Evolutionary conservation across 2,329 filamentous ascomycete species (phyloP).

Genomic region (Sarocladium strictum): DNA sequence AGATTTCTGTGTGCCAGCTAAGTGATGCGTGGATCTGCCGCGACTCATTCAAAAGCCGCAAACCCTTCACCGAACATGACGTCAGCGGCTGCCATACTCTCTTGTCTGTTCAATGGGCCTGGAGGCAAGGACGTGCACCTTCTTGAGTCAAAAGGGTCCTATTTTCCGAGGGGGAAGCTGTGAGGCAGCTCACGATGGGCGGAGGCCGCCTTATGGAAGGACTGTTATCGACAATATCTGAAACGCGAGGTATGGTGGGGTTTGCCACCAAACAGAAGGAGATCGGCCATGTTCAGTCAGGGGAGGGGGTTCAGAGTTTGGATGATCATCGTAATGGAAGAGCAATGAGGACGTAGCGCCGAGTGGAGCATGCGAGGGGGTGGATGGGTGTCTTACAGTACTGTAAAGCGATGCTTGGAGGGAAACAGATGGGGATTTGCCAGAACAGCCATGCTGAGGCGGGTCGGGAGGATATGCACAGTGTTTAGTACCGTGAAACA

Average conservation of each 20-base stretch:
- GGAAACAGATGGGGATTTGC: conserved; percentile 4
- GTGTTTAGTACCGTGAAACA: background rate
- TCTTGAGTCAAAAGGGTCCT: background rate
- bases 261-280: background rate
- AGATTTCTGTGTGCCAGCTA: background rate
- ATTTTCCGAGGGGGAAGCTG: background rate
- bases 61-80: conserved; percentile 4
- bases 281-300: background rate
- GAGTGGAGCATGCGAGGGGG: background rate
- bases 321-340: conserved; percentile 1
- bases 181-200: background rate
- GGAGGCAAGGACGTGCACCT: background rate
- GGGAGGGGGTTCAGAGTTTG: background rate
- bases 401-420: background rate
- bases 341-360: background rate
- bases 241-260: conserved; percentile 1
- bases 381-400: background rate
- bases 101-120: background rate
- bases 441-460: background rate
- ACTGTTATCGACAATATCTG: conserved; percentile 4
- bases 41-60: background rate
- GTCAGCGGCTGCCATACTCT: background rate
- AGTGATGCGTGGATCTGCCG: conserved; percentile 2
- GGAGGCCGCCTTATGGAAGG: background rate
- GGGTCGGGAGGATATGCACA: background rate